Percentiles rank a stretch among this genome's conserved stretches.
Conservation (phyloP, 352 stramenopile genomes). For the Globisporangium alternatum region DNA sequence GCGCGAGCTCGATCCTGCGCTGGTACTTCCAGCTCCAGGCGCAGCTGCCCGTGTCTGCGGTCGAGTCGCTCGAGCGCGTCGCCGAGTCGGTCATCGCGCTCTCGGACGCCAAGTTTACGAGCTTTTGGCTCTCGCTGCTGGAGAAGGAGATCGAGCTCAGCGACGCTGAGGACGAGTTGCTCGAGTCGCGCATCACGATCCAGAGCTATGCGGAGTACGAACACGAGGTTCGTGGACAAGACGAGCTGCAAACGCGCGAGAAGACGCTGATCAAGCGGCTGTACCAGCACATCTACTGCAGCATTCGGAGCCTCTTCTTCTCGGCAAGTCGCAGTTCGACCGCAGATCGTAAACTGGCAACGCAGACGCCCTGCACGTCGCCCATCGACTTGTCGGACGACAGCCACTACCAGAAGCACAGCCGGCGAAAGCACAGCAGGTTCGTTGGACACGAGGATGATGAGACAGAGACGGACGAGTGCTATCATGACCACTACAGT, state of each 20-base stretch:
- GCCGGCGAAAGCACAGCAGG: conserved; percentile 13
- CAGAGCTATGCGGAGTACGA: conserved; percentile 1
- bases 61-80: conserved; percentile 51
- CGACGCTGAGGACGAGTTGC: conserved; percentile 8
- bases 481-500: conserved; percentile 1
- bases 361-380: conserved; percentile 71
- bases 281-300: conserved; percentile 46
- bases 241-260: conserved; percentile 25
- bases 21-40: conserved; percentile 64
- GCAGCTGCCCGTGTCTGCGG: conserved; percentile 42
- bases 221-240: conserved; percentile 1
- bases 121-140: conserved; percentile 65
- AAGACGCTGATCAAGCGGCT: conserved; percentile 37
- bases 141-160: conserved; percentile 35
- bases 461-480: conserved; percentile 15
- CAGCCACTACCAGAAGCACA: conserved; percentile 19
- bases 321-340: background rate
- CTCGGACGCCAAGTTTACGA: conserved; percentile 59
- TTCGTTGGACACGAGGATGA: background rate
- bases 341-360: conserved; percentile 23
- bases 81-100: conserved; percentile 57
- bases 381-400: conserved; percentile 37
- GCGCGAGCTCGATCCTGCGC: conserved; percentile 52
- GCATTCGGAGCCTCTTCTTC: conserved; percentile 50
- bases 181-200: conserved; percentile 13